A percentile compares a stretch with the other conserved stretches of the same genome.
These are phyloP conservation scores for Dactylis glomerata DNA, from an alignment of 176 grass and related monocot genomes.

Conservation along the genomic window DNA sequence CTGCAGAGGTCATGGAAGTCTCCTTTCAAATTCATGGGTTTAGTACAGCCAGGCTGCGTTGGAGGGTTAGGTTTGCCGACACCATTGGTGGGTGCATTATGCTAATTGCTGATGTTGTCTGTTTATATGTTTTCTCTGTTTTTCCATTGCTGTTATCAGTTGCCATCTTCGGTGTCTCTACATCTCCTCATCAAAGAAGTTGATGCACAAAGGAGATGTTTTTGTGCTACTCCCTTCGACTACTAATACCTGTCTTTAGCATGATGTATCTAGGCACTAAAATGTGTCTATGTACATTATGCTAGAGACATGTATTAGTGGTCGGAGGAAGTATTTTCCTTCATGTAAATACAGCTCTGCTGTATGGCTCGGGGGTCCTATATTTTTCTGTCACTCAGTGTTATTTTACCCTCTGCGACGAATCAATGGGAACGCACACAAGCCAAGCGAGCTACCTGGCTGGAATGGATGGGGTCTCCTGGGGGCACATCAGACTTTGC, in stretches of 20 bases:
- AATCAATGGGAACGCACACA: conserved; percentile 1
- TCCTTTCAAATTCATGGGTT: background rate
- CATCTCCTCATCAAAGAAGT: background rate
- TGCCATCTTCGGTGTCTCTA: background rate
- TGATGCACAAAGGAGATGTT: background rate
- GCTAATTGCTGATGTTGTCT: background rate
- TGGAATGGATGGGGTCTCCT: conserved; percentile 21
- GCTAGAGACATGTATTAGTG: no score
- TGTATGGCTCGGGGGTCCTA: conserved; percentile 2
- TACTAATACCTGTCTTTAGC: no score
- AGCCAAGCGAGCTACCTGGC: background rate
- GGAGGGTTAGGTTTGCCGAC: conserved; percentile 37
- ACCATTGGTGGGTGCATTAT: background rate
- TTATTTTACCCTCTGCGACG: background rate
- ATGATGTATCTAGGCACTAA: no score
- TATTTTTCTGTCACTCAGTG: background rate
- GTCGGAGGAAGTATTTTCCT: no score
- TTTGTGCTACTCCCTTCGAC: background rate
- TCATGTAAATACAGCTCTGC: background rate
- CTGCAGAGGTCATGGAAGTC: conserved; percentile 1
- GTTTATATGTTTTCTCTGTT: background rate
- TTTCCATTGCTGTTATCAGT: background rate
- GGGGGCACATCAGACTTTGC: conserved; percentile 3
- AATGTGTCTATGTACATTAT: no score
- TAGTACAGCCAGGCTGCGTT: background rate